Percentiles rank a stretch among this genome's conserved stretches.
Evolutionary conservation across 225 moss, liverwort and hornwort genomes (phyloP).

Genomic region (Bryum argenteum): DNA sequence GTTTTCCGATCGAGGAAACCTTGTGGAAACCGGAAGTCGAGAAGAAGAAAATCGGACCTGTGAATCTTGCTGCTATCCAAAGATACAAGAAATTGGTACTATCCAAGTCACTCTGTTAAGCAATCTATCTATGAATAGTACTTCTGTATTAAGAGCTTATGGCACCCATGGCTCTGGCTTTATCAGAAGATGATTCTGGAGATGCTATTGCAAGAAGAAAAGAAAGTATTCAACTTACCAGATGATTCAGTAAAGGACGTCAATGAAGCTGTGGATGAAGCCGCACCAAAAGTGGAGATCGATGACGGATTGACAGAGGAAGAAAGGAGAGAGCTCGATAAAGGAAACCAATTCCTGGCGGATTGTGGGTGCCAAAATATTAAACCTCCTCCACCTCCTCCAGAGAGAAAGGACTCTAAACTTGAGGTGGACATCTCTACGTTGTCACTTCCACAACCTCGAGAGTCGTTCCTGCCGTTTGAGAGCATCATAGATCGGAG

Average conservation of each 20-base stretch:
- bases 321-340: slow-evolving; percentile 38
- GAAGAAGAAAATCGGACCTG: slow-evolving; percentile 25
- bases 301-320: slow-evolving; percentile 39
- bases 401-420: slow-evolving; percentile 18
- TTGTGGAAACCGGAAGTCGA: slow-evolving; percentile 34
- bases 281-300: slow-evolving; percentile 15
- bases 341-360: slow-evolving; percentile 34
- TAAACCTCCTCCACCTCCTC: slow-evolving; percentile 22
- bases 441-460: slow-evolving; percentile 14
- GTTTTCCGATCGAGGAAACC: slow-evolving; percentile 30
- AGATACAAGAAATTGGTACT: slow-evolving; percentile 81
- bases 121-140: too few species aligned
- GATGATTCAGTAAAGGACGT: slow-evolving; percentile 13
- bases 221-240: slow-evolving; percentile 26
- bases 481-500: slow-evolving; percentile 54
- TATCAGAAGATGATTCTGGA: slow-evolving; percentile 53
- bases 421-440: slow-evolving; percentile 1
- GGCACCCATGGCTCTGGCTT: neutral
- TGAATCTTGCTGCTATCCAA: slow-evolving; percentile 60
- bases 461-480: slow-evolving; percentile 36
- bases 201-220: slow-evolving; percentile 44
- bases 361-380: slow-evolving; percentile 42
- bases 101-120: neutral
- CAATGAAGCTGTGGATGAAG: neutral
- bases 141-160: neutral